Base-by-base conservation (phyloP, 176 grass and related monocot genomes). In the Avena atlantica region DNA sequence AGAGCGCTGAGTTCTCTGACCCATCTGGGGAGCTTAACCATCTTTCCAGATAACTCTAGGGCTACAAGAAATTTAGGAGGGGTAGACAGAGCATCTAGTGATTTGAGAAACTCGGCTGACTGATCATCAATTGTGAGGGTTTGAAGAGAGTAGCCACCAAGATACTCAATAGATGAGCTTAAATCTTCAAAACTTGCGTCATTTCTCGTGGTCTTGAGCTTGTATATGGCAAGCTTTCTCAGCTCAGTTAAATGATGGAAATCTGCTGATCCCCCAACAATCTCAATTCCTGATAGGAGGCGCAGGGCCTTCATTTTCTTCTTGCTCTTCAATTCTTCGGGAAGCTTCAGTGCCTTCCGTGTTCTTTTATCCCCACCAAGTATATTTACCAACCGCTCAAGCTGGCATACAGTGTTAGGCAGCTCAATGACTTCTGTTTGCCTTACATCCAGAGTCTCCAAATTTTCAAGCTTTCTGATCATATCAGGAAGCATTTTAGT, bases 351-450 rank as follows among this genome's bases (percentile, higher is more conserved):
- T 63, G 60, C n/a, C 60, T 1, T 24, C 4, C 21, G 6, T 63
- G 60, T 63, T 63, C 9, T 63, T 63, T 63, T 63, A 63, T 63
- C 8, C 21, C 60, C 60, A 63, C 60, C 60, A 63, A 63, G 60
- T 63, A 63, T 24, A 21, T 63, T 63, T 42, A 42, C 40, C 40
- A 42, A 7, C 40, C 40, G 40, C 6, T 42, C 40, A 42, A 42
- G 40, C 40, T 1, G 60, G 60, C 60, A 63, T 63, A 63, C 21
- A 0, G 60, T 63, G 10, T 63, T 63, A 63, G 60, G 60, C 60
- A 63, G 24, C 60, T 12, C 9, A 24, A 11, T 10, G 5, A 63
- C 4, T 13, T 13, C 27, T 27, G 61, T 64, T 12, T 64, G 23
- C 13, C 61, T 64, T 3, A 64, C 27, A 24, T 64, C 61, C 24